phyloP scores from a whole-genome alignment of 2,329 filamentous ascomycete genomes.

The Knoxdaviesia proteae region DNA sequence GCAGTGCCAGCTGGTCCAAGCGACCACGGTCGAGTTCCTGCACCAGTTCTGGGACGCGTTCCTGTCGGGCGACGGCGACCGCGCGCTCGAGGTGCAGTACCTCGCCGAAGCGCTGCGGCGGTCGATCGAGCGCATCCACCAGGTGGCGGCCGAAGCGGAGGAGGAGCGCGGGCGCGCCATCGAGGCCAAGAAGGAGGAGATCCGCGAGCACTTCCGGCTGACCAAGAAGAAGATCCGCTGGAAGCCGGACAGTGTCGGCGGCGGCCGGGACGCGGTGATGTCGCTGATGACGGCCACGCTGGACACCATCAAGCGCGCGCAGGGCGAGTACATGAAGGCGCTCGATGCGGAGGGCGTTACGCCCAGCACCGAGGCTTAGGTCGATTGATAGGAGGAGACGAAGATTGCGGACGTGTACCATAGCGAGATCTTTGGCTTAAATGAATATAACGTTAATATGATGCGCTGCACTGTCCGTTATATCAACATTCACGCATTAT shows the following conservation, averaged over 20 bases:
- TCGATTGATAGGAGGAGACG: background rate
- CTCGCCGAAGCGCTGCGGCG: constrained; percentile 64
- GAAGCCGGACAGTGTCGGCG: constrained; percentile 46
- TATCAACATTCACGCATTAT: too few relatives aligned
- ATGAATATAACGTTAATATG: too few relatives aligned
- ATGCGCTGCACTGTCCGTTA: too few relatives aligned
- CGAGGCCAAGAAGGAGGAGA: constrained; percentile 44
- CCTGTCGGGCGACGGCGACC: constrained; percentile 65
- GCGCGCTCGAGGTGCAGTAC: constrained; percentile 60
- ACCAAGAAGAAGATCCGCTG: constrained; percentile 56
- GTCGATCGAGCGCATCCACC: constrained; percentile 58
- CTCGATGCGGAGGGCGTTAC: constrained; percentile 41
- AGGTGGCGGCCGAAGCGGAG: constrained; percentile 65
- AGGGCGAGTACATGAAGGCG: constrained; percentile 49
- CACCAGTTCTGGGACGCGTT: constrained; percentile 94
- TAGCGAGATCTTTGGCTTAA: too few relatives aligned
- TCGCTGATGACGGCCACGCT: constrained; percentile 58
- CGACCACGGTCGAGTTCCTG: constrained; percentile 87
- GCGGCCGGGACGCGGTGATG: constrained; percentile 56
- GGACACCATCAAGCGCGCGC: constrained; percentile 47
- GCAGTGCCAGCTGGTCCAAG: constrained; percentile 51
- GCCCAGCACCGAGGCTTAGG: constrained; percentile 21
- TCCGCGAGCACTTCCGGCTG: constrained; percentile 45
- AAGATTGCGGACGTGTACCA: too few relatives aligned
- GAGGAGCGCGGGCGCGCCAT: constrained; percentile 47